Conservation (phyloP, 2,329 filamentous ascomycete genomes). For the Curvularia spicifera region DNA sequence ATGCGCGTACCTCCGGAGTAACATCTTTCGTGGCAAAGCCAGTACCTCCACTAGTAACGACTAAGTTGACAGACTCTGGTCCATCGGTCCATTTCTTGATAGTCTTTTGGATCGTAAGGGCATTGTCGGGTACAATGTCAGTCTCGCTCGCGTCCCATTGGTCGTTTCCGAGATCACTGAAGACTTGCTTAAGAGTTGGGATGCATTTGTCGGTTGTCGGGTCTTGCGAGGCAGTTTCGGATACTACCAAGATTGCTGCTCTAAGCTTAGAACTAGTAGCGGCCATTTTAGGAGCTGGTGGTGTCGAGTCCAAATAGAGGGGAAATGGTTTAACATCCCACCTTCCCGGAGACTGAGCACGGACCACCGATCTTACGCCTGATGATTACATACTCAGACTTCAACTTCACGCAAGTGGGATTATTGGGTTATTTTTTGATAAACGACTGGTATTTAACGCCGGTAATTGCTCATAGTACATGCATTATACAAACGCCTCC, state of each 20-base stretch:
- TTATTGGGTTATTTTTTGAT: background rate
- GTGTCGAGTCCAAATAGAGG: conserved; percentile 25
- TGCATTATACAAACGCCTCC: conserved; percentile 40
- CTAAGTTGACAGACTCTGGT: conserved; percentile 68
- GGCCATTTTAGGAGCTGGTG: conserved; percentile 36
- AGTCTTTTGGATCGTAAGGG: conserved; percentile 74
- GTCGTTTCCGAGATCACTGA: conserved; percentile 68
- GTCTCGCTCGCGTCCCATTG: conserved; percentile 74
- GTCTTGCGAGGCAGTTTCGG: conserved; percentile 84
- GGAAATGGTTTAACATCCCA: conserved; percentile 31
- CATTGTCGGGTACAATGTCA: conserved; percentile 80
- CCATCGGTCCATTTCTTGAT: conserved; percentile 77
- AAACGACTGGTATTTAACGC: conserved; percentile 35
- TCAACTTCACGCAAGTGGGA: background rate
- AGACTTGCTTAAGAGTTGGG: conserved; percentile 69
- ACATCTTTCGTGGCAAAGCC: conserved; percentile 85
- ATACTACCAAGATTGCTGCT: conserved; percentile 83
- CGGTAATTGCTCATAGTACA: conserved; percentile 45
- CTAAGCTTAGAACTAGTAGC: conserved; percentile 59
- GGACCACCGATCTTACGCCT: conserved; percentile 21
- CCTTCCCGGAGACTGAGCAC: conserved; percentile 23
- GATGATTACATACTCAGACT: conserved; percentile 10
- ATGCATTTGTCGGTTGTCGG: conserved; percentile 78
- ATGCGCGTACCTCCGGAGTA: conserved; percentile 78
- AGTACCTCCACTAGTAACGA: conserved; percentile 90